These are phyloP conservation scores for Claviceps fusiformis DNA, from an alignment of 2,329 filamentous ascomycete genomes.

Conservation along the genomic window DNA sequence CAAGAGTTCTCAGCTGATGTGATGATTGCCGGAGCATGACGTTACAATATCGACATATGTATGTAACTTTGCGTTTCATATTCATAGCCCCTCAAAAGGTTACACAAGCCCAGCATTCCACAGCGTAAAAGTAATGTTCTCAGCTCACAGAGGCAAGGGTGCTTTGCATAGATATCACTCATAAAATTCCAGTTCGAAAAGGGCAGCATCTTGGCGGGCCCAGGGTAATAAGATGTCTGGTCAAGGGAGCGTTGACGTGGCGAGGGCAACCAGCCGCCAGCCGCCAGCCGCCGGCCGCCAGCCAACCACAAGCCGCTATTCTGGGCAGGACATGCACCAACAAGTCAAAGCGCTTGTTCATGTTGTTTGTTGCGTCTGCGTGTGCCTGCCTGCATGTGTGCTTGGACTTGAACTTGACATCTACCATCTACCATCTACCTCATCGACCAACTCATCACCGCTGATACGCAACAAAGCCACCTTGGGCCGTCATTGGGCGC, in stretches of 20 bases:
- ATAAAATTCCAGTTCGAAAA: neutral
- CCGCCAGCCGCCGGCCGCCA: neutral
- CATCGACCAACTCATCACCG: neutral
- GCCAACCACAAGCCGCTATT: slow-evolving; percentile 2
- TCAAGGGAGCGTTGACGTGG: neutral
- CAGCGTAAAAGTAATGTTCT: neutral
- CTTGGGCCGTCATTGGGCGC: neutral
- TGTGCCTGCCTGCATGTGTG: neutral
- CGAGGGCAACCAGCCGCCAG: slow-evolving; percentile 1
- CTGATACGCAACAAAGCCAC: neutral
- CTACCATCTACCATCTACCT: neutral
- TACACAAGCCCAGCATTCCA: neutral
- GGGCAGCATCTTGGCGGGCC: neutral
- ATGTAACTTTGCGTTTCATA: neutral
- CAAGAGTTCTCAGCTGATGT: neutral
- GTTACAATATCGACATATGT: neutral
- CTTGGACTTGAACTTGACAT: neutral
- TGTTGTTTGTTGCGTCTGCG: neutral
- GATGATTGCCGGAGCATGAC: neutral
- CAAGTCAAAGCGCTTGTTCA: neutral
- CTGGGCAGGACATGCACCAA: neutral
- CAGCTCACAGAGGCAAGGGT: neutral
- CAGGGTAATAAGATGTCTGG: neutral
- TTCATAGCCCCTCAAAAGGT: neutral
- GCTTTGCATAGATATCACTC: neutral